A percentile compares a stretch with the other conserved stretches of the same genome.
These are phyloP conservation scores for Fusarium chlamydosporum DNA, from an alignment of 2,329 filamentous ascomycete genomes.

Conservation along the genomic window DNA sequence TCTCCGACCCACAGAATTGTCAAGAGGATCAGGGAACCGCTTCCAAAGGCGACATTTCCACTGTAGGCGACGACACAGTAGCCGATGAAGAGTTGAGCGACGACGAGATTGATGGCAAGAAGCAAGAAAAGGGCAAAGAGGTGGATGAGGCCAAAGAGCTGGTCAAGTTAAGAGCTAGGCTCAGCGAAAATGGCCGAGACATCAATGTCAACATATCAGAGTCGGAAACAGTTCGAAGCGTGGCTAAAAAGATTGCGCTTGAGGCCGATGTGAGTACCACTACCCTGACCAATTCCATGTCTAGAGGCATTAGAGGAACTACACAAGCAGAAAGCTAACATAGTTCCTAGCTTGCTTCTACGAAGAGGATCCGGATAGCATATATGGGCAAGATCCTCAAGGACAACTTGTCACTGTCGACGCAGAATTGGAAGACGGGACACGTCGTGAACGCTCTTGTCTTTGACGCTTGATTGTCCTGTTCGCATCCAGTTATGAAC, in stretches of 20 bases:
- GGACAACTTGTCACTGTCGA: slow-evolving; percentile 73
- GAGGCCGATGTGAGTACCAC: slow-evolving; percentile 71
- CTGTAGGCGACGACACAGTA: slow-evolving; percentile 55
- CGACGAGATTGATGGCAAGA: slow-evolving; percentile 57
- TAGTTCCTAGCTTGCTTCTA: slow-evolving; percentile 65
- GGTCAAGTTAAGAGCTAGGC: slow-evolving; percentile 71
- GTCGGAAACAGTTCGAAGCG: slow-evolving; percentile 73
- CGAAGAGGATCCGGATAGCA: slow-evolving; percentile 76
- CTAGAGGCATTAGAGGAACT: not conserved
- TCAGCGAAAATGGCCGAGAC: slow-evolving; percentile 78
- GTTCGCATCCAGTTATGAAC: not conserved
- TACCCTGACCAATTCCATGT: not conserved
- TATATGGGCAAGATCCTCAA: slow-evolving; percentile 87
- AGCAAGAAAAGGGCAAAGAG: slow-evolving; percentile 73
- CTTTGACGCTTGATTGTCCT: slow-evolving; percentile 62
- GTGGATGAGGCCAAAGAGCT: slow-evolving; percentile 67
- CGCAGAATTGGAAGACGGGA: slow-evolving; percentile 81
- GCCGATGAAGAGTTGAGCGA: slow-evolving; percentile 60
- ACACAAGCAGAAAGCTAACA: slow-evolving; percentile 24
- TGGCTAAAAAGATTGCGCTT: slow-evolving; percentile 74
- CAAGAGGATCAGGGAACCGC: slow-evolving; percentile 57
- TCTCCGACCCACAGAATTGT: slow-evolving; percentile 74
- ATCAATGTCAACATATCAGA: slow-evolving; percentile 70
- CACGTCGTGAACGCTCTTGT: slow-evolving; percentile 85
- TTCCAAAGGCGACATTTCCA: slow-evolving; percentile 55